Evolutionary conservation across 2,329 filamentous ascomycete genomes (phyloP).

Genomic region (Boeremia exigua): DNA sequence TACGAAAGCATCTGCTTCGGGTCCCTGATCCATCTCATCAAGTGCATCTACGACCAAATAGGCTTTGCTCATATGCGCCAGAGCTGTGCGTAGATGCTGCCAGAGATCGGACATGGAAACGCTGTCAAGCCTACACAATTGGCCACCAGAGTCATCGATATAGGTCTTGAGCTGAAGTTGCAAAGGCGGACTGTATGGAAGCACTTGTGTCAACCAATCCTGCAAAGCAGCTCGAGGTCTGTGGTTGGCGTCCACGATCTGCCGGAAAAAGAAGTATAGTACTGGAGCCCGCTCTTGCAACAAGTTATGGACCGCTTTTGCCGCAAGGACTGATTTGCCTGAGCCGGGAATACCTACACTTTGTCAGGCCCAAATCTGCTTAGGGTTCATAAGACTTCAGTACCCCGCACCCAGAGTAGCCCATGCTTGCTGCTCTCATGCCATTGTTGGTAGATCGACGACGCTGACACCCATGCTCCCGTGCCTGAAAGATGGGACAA

Average conservation of each 20-base stretch:
- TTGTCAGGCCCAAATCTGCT: neutral
- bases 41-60: conserved; percentile 55
- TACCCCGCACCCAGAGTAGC: conserved; percentile 30
- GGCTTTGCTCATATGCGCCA: conserved; percentile 18
- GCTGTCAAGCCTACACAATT: neutral
- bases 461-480: conserved; percentile 17
- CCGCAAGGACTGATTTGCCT: neutral
- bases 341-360: conserved; percentile 39
- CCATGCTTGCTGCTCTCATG: conserved; percentile 13
- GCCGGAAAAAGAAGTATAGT: conserved; percentile 50
- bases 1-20: conserved; percentile 43
- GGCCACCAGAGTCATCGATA: neutral
- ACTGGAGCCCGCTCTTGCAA: neutral
- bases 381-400: neutral
- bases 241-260: conserved; percentile 46
- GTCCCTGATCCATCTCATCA: conserved; percentile 55
- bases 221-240: conserved; percentile 32
- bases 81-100: neutral
- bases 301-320: neutral
- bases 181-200: conserved; percentile 35
- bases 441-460: conserved; percentile 16
- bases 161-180: conserved; percentile 25
- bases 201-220: conserved; percentile 45
- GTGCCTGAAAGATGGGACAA: conserved; percentile 23
- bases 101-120: neutral